Conservation (phyloP, 768 basidiomycete species). For the Amanita molliuscula region DNA sequence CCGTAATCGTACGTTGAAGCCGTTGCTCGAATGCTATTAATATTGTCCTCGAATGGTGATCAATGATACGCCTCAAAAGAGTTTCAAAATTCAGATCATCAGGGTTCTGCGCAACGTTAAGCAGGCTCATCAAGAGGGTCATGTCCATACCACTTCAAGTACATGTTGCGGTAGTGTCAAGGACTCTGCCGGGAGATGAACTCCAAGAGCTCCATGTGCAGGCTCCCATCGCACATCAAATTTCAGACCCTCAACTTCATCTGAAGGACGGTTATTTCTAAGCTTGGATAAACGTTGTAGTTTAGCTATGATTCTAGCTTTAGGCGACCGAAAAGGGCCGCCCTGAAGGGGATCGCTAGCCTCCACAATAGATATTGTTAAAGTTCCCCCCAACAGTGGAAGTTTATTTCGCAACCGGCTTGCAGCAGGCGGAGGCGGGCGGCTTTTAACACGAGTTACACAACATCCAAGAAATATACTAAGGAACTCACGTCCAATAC, state of each 20-base stretch:
- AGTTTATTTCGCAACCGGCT: constrained; percentile 30
- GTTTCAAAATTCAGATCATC: constrained; percentile 66
- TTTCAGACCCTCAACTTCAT: constrained; percentile 60
- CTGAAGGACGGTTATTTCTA: constrained; percentile 45
- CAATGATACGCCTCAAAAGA: constrained; percentile 51
- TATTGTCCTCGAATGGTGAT: constrained; percentile 55
- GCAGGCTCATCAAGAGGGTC: background rate
- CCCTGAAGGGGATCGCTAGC: constrained; percentile 27
- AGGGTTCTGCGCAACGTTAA: constrained; percentile 37
- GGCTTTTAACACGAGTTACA: constrained; percentile 12
- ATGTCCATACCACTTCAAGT: constrained; percentile 45
- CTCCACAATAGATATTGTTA: constrained; percentile 65
- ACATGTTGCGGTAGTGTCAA: constrained; percentile 27
- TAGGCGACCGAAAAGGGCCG: constrained; percentile 40
- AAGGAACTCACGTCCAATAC: constrained; percentile 75
- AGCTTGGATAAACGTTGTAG: constrained; percentile 59
- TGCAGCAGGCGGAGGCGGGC: constrained; percentile 17
- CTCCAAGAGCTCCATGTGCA: constrained; percentile 54
- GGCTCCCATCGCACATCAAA: constrained; percentile 78
- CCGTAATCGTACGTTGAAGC: constrained; percentile 39
- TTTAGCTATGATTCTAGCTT: constrained; percentile 44
- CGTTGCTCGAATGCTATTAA: constrained; percentile 45
- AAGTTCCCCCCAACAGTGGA: constrained; percentile 57
- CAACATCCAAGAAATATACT: background rate
- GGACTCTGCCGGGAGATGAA: constrained; percentile 40